phyloP scores from a whole-genome alignment of 1,139 yeast species.

The Meyerozyma elateridarum region DNA sequence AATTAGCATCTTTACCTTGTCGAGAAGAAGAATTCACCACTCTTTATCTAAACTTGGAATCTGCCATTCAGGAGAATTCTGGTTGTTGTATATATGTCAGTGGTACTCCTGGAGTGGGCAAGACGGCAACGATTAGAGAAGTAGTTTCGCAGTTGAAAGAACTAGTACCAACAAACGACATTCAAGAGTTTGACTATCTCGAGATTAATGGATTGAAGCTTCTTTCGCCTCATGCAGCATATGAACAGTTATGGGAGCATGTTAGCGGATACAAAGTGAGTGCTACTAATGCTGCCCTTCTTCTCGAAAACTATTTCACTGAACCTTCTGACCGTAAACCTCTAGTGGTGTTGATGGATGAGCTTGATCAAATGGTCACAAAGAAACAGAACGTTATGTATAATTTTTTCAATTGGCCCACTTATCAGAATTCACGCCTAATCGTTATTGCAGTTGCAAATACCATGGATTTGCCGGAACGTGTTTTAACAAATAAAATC shows the following conservation, averaged over 20 bases:
- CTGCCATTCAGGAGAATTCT: conserved; percentile 64
- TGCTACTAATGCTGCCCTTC: conserved; percentile 53
- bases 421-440: conserved; percentile 70
- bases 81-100: conserved; percentile 89
- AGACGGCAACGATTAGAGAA: conserved; percentile 89
- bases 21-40: conserved; percentile 83
- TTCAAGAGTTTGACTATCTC: conserved; percentile 61
- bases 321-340: conserved; percentile 37
- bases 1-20: conserved; percentile 70
- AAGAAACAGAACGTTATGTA: conserved; percentile 86
- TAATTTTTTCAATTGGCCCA: conserved; percentile 97
- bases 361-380: conserved; percentile 85
- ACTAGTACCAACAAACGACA: conserved; percentile 39
- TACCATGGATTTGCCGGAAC: conserved; percentile 95
- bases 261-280: conserved; percentile 61
- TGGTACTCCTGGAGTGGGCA: conserved; percentile 98
- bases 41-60: conserved; percentile 65
- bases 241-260: conserved; percentile 76
- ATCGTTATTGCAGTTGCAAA: conserved; percentile 93
- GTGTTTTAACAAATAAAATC: conserved; percentile 80
- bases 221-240: conserved; percentile 79
- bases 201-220: conserved; percentile 91
- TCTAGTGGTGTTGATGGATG: conserved; percentile 80
- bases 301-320: conserved; percentile 35
- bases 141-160: conserved; percentile 65